These are phyloP conservation scores for Prunus campanulata DNA, from an alignment of 306 rosid genomes.

Conservation along the genomic window DNA sequence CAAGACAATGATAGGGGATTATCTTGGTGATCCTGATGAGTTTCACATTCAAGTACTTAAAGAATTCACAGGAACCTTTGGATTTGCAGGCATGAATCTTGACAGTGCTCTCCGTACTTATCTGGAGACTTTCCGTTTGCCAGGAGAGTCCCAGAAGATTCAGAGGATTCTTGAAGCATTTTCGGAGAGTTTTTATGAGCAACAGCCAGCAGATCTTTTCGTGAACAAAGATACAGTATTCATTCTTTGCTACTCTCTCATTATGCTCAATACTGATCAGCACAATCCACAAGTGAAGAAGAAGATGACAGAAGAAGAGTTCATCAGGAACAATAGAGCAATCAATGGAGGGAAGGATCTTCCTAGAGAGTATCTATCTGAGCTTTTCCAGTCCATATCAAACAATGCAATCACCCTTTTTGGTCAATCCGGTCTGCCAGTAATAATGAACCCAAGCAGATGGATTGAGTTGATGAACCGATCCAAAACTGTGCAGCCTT, in stretches of 20 bases:
- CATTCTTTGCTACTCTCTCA: slow-evolving; percentile 79
- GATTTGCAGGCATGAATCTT: slow-evolving; percentile 73
- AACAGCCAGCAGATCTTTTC: slow-evolving; percentile 60
- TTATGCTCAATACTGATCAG: slow-evolving; percentile 93
- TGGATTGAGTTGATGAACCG: slow-evolving; percentile 84
- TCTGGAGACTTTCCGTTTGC: slow-evolving; percentile 72
- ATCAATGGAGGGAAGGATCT: slow-evolving; percentile 91
- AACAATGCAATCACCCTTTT: slow-evolving; percentile 51
- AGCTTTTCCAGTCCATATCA: slow-evolving; percentile 73
- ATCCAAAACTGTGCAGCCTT: slow-evolving; percentile 44
- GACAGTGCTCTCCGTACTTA: slow-evolving; percentile 75
- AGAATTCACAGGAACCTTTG: slow-evolving; percentile 68
- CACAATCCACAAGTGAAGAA: slow-evolving; percentile 97
- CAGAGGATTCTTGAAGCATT: slow-evolving; percentile 76
- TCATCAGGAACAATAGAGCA: slow-evolving; percentile 80
- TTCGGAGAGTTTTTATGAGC: slow-evolving; percentile 65
- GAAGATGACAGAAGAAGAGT: slow-evolving; percentile 93
- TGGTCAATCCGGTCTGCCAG: slow-evolving; percentile 36
- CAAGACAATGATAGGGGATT: slow-evolving; percentile 74
- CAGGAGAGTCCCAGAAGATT: slow-evolving; percentile 96
- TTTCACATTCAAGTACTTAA: slow-evolving; percentile 66
- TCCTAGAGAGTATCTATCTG: slow-evolving; percentile 79
- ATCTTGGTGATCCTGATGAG: slow-evolving; percentile 84
- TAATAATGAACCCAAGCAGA: slow-evolving; percentile 73
- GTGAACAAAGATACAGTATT: slow-evolving; percentile 78